Percentiles rank a stretch among this genome's conserved stretches.
Evolutionary conservation across 257 asterid species (phyloP).

Genomic region (Nicotiana noctiflora): DNA sequence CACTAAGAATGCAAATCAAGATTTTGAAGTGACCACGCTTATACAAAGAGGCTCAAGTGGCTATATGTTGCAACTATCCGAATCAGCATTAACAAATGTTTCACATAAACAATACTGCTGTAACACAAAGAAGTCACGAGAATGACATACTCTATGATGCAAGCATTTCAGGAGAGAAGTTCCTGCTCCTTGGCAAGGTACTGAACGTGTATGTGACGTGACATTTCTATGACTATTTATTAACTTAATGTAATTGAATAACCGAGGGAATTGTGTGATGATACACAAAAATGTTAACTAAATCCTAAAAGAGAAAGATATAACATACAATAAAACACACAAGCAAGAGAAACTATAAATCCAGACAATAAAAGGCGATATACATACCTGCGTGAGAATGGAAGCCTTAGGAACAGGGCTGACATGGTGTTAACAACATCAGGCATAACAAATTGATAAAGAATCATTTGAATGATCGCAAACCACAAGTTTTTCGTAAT

Average conservation of each 20-base stretch:
- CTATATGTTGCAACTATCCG: neutral
- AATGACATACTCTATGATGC: neutral
- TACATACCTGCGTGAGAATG: constrained; percentile 78
- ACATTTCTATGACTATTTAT: neutral
- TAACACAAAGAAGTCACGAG: neutral
- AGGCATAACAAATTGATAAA: constrained; percentile 79
- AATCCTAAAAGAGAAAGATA: neutral
- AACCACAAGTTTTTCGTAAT: constrained; percentile 80
- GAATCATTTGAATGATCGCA: constrained; percentile 62
- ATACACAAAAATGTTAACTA: neutral
- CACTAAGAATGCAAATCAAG: neutral
- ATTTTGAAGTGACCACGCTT: neutral
- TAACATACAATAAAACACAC: neutral
- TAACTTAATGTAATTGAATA: neutral
- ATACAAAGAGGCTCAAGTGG: neutral
- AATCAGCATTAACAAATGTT: neutral
- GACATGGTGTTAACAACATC: constrained; percentile 83
- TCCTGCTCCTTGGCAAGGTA: neutral
- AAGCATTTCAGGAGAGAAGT: neutral
- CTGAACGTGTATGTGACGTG: no score
- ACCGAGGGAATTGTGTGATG: neutral
- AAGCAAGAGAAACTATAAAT: neutral
- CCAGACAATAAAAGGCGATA: neutral
- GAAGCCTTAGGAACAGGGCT: constrained; percentile 69
- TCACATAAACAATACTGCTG: neutral